Evolutionary conservation across 2,329 filamentous ascomycete genomes (phyloP).

Genomic region (Xylaria sp.): DNA sequence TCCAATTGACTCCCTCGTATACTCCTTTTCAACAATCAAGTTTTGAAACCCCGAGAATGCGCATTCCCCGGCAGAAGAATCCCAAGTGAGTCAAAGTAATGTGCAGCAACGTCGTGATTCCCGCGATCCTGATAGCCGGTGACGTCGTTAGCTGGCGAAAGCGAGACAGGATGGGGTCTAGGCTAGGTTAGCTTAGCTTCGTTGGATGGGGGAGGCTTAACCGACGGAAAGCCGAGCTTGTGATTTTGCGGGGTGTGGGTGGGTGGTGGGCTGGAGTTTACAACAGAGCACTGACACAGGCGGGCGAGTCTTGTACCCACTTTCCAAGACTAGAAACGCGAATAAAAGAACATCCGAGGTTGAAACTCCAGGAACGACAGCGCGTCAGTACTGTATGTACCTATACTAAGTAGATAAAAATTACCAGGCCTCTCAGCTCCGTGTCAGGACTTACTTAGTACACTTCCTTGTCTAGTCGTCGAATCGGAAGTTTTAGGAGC

Average conservation of each 20-base stretch:
- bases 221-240: slow-evolving; percentile 67
- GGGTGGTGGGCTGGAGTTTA: slow-evolving; percentile 4
- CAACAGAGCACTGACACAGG: no score
- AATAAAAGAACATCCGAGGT: slow-evolving; percentile 30
- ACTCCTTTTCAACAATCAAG: no score
- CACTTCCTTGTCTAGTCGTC: background rate
- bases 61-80: no score
- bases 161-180: background rate
- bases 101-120: background rate
- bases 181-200: slow-evolving; percentile 24
- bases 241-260: slow-evolving; percentile 63
- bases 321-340: background rate
- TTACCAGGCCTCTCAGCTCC: background rate
- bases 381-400: background rate
- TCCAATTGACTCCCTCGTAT: background rate
- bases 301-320: no score
- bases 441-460: background rate
- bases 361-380: slow-evolving; percentile 2
- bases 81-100: no score
- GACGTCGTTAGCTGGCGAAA: slow-evolving; percentile 45
- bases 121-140: slow-evolving; percentile 37
- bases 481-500: slow-evolving; percentile 15
- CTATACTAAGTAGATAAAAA: background rate
- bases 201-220: slow-evolving; percentile 53
- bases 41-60: no score